Base-by-base conservation (phyloP, 805 yeast genomes). In the Candida wancherniae region DNA sequence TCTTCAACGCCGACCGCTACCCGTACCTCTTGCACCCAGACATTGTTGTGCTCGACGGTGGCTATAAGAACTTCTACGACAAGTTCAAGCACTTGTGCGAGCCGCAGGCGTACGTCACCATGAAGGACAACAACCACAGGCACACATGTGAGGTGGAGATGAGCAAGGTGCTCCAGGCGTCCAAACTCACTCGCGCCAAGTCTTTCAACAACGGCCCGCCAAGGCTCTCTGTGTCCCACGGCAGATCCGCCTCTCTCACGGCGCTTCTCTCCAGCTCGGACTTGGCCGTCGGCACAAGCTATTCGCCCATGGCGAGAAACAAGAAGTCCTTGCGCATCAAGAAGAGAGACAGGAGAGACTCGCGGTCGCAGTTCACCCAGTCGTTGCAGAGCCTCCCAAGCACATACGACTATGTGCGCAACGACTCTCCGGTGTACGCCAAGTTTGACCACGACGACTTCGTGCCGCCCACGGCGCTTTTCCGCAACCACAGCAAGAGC, bases 21-120 rank as follows among this genome's bases (percentile, higher is more conserved):
- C 98, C 98, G 0, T 63, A 72, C 38, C 65, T 92, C 34, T 75
- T 73, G 42, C 92, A 81, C 52, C 98, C 98, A 2, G 95, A 92
- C 58, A 77, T 92, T 24, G 77, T 85, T 21, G 77, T 92, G 19
- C 66, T 92, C 26, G 84, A 86, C 41, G 97, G 97, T 17, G 98
- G 98, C 9, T 92, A 92, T 65, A 79, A 80, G 52, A 66, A 67
- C 22, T 92, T 88, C 50, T 88, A 68, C 56, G 78, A 77, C 28
- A 55, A 57, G 18, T 76, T 67, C 51, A 67, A 74, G 27, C 56
- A 55, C 14, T 63, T 78, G 25, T 87, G 97, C 52, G 64, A 53
- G 39, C 95, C 95, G 2, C 83, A 75, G 44, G 77, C 74, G 33
- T 92, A 92, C 48, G 77, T 88, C 29, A 90, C 80, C 46, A 90